A percentile compares a stretch with the other conserved stretches of the same genome.
Evolutionary conservation across 2,329 filamentous ascomycete species (phyloP).

Genomic region (Scorias spongiosa): DNA sequence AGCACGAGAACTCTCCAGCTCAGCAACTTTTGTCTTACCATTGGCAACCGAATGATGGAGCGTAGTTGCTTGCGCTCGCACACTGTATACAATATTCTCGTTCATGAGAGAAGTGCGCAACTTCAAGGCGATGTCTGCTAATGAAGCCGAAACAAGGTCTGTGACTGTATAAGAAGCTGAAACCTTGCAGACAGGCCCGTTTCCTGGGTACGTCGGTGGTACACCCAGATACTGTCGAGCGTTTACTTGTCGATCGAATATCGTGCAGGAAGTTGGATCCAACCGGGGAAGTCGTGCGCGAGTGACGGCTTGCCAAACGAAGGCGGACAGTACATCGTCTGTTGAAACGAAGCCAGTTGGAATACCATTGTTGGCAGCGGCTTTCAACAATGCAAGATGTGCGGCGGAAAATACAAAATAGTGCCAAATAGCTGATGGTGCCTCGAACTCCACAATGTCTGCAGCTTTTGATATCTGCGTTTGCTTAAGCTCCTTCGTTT

Average conservation of each 20-base stretch:
- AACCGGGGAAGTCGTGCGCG: background rate
- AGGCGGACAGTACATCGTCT: constrained; percentile 4
- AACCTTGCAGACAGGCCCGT: background rate
- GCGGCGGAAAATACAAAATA: background rate
- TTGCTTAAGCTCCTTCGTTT: background rate
- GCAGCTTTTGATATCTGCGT: background rate
- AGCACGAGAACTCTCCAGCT: background rate
- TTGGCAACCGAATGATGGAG: background rate
- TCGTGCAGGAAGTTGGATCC: background rate
- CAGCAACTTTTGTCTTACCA: background rate
- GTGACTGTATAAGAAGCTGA: background rate
- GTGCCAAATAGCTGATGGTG: background rate
- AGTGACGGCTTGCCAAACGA: constrained; percentile 3
- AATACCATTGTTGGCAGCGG: background rate
- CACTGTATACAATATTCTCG: background rate
- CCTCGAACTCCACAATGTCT: background rate
- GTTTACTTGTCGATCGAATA: constrained; percentile 3
- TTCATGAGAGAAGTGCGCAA: background rate
- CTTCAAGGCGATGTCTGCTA: constrained; percentile 1
- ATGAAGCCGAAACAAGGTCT: background rate
- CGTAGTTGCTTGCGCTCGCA: background rate
- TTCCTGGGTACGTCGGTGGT: constrained; percentile 1
- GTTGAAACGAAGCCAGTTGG: constrained; percentile 3
- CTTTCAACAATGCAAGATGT: background rate
- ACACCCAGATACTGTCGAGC: constrained; percentile 1